Evolutionary conservation across 2,329 filamentous ascomycete species (phyloP), one percentile per base, ranked within the genome.

Genomic region (Pyrenophora graminea): DNA sequence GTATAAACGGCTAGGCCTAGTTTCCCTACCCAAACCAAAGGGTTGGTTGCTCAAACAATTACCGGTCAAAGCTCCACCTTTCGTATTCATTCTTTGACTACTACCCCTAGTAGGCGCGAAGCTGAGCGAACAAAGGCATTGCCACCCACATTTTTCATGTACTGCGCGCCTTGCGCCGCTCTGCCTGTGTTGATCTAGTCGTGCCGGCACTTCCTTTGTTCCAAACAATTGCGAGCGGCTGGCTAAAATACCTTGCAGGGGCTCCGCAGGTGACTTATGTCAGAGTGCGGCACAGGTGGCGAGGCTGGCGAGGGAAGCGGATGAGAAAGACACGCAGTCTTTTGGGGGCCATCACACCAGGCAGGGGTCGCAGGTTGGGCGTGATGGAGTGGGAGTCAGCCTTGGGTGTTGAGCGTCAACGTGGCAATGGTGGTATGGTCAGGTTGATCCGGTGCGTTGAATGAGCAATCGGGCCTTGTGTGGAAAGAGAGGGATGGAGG

Each of bases 281-380:
- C 32, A 48, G 39, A 48, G 31, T 44, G 39, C 38, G 46, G 46
- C 39, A 48, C 39, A 37, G 44, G n/a, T 10, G 23, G 23, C 32
- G n/a, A 33, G 27, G 19, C 30, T n/a, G 23, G 19, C 19, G 19
- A 21, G 19, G 13, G 45, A 36, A 41, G 31, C 25, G 25, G 10
- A 4, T 21, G 4, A 21, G 12, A 23, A 30, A 27, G 9, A 21
- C 18, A 36, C 33, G 23, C 27, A 42, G 45, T 33, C 21, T 48
- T 23, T 30, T 42, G 38, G 31, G 45, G 38, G 31, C 19, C n/a
- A 18, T 34, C 9, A 25, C 38, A 40, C 19, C 19, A 18, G 10
- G 41, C 31, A 13, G 9, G 17, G 45, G 45, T 15, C 9, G 31
- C 38, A 36, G 41, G 25, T 36, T 48, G 38, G 38, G 45, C 15